These are phyloP conservation scores for Rhynchosporium agropyri DNA, from an alignment of 2,329 filamentous ascomycete species.

Conservation along the genomic window DNA sequence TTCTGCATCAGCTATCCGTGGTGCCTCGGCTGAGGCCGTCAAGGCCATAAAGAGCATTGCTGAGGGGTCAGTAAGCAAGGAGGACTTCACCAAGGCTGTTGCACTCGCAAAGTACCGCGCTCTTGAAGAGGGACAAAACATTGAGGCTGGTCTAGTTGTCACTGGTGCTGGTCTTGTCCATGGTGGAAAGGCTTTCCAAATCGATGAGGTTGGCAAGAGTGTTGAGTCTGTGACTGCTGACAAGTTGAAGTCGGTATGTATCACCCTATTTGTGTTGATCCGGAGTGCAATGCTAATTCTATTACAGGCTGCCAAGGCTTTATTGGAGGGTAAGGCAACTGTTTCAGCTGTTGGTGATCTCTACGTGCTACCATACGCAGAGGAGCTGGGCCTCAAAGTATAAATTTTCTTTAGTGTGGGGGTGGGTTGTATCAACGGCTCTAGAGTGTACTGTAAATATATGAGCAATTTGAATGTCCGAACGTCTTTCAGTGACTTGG, in stretches of 20 bases:
- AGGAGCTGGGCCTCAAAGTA: slow-evolving; percentile 92
- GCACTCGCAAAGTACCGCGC: slow-evolving; percentile 92
- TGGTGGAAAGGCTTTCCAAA: slow-evolving; percentile 80
- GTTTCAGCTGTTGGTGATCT: slow-evolving; percentile 91
- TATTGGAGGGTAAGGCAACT: slow-evolving; percentile 85
- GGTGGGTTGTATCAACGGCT: slow-evolving; percentile 43
- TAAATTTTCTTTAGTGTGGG: slow-evolving; percentile 56
- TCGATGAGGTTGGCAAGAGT: slow-evolving; percentile 75
- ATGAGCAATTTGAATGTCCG: slow-evolving; percentile 33
- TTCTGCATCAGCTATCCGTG: slow-evolving; percentile 69
- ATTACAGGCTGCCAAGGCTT: slow-evolving; percentile 77
- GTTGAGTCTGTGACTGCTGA: slow-evolving; percentile 82
- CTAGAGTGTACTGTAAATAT: slow-evolving; percentile 45
- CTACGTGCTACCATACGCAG: slow-evolving; percentile 85
- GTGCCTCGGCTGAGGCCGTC: slow-evolving; percentile 74
- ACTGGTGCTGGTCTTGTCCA: slow-evolving; percentile 84
- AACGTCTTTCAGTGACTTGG: neutral
- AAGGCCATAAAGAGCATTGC: slow-evolving; percentile 82
- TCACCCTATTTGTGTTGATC: neutral
- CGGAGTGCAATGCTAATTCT: slow-evolving; percentile 40
- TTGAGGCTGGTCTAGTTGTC: slow-evolving; percentile 75
- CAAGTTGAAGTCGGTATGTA: slow-evolving; percentile 80
- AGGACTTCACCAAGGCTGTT: slow-evolving; percentile 89
- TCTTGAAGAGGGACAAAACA: slow-evolving; percentile 78
- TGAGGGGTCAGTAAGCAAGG: slow-evolving; percentile 73